Conservation (phyloP, 495 filamentous ascomycete species). For the Hamigera avellanea region DNA sequence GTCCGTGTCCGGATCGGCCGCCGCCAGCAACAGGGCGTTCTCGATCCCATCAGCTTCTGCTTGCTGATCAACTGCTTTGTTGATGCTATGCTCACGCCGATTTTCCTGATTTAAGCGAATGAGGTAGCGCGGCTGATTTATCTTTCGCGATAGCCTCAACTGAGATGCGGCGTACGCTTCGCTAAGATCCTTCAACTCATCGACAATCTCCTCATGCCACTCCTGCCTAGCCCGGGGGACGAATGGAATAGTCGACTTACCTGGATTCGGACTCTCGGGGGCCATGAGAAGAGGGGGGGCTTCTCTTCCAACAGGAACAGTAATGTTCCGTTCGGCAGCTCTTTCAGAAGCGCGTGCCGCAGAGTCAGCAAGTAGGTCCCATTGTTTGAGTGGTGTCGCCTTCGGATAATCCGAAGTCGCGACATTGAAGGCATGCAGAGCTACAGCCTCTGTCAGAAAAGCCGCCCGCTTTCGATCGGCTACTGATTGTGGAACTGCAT, state of each 20-base stretch:
- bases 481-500: slow-evolving; percentile 40
- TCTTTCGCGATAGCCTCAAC: not conserved
- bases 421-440: slow-evolving; percentile 37
- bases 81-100: slow-evolving; percentile 12
- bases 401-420: slow-evolving; percentile 14
- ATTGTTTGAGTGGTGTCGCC: slow-evolving; percentile 1
- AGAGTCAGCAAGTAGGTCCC: slow-evolving; percentile 16
- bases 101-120: slow-evolving; percentile 25
- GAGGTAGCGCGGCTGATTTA: slow-evolving; percentile 3
- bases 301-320: slow-evolving; percentile 27
- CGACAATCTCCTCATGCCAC: slow-evolving; percentile 5
- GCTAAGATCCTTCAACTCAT: slow-evolving; percentile 3
- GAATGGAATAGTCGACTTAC: slow-evolving; percentile 8
- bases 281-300: slow-evolving; percentile 11
- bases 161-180: slow-evolving; percentile 1
- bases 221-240: slow-evolving; percentile 13
- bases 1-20: slow-evolving; percentile 16
- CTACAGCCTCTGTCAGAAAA: slow-evolving; percentile 42
- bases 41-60: slow-evolving; percentile 15
- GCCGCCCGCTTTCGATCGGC: slow-evolving; percentile 38
- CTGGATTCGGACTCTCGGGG: slow-evolving; percentile 8
- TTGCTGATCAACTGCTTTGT: slow-evolving; percentile 15
- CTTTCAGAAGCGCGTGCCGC: slow-evolving; percentile 24
- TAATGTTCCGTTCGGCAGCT: slow-evolving; percentile 19
- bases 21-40: slow-evolving; percentile 18